Conservation (phyloP, 148 eudicot genomes). For the Mesembryanthemum crystallinum region DNA sequence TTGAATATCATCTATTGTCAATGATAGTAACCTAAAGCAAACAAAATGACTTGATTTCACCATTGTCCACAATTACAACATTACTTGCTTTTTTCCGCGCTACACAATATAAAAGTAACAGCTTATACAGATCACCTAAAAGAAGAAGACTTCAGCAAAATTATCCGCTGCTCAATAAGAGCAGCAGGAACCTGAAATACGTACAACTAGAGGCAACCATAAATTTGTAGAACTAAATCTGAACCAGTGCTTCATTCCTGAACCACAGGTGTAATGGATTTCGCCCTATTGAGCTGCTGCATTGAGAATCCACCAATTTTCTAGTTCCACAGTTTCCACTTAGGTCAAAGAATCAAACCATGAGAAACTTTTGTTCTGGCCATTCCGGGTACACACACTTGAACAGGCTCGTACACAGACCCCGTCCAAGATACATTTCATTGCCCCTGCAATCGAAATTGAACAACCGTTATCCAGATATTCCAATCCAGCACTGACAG, state of each 20-base stretch:
- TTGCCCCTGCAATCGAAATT: constrained; percentile 54
- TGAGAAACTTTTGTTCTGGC: constrained; percentile 66
- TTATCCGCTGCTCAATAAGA: too few species aligned
- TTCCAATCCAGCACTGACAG: background rate
- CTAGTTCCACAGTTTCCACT: constrained; percentile 1
- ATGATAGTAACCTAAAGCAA: too few species aligned
- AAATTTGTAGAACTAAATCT: constrained; percentile 31
- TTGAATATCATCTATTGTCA: too few species aligned
- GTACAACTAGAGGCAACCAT: constrained; percentile 8
- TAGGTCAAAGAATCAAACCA: constrained; percentile 35
- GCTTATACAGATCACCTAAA: background rate
- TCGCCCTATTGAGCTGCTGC: constrained; percentile 17
- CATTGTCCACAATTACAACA: background rate
- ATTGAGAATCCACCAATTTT: constrained; percentile 24
- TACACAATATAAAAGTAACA: too few species aligned
- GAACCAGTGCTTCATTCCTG: constrained; percentile 96
- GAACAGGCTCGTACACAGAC: constrained; percentile 86
- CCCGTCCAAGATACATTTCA: constrained; percentile 86
- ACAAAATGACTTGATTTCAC: too few species aligned
- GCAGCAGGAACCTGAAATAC: background rate
- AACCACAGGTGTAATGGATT: constrained; percentile 16
- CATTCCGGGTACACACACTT: constrained; percentile 93
- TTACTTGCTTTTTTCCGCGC: too few species aligned
- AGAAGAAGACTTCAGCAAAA: constrained; percentile 11
- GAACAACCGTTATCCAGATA: background rate